These are phyloP conservation scores for Beta corolliflora DNA, from an alignment of 179 eudicot genomes.

Conservation along the genomic window DNA sequence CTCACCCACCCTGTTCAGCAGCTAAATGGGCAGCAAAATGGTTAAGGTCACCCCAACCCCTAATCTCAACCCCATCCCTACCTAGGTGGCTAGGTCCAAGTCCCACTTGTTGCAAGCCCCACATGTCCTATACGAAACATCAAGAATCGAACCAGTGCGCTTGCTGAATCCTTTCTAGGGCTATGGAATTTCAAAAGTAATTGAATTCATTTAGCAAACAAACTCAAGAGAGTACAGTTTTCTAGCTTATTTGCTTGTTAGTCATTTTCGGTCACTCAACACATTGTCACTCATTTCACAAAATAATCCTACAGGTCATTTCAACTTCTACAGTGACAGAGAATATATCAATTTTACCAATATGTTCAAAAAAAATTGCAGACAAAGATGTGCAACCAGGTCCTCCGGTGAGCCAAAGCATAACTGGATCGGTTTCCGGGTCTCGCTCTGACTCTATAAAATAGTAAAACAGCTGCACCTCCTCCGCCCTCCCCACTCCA, in stretches of 20 bases:
- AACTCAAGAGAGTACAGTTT: background rate
- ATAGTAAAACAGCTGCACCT: slow-evolving; percentile 51
- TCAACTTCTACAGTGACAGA: background rate
- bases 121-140: background rate
- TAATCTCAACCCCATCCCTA: too few relatives aligned
- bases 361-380: slow-evolving; percentile 18
- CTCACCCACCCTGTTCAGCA: too few relatives aligned
- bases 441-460: slow-evolving; percentile 40
- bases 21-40: too few relatives aligned
- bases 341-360: slow-evolving; percentile 5
- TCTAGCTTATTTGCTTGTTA: background rate
- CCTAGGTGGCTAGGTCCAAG: too few relatives aligned
- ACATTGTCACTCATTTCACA: background rate
- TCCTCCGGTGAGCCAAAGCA: slow-evolving; percentile 56
- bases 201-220: background rate
- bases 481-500: slow-evolving; percentile 43
- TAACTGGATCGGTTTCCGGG: slow-evolving; percentile 41
- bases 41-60: too few relatives aligned
- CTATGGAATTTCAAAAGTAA: background rate
- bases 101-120: too few relatives aligned
- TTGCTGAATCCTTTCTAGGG: background rate
- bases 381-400: slow-evolving; percentile 42
- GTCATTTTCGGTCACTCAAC: background rate
- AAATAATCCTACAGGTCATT: background rate
- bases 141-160: background rate